Base-by-base conservation (phyloP, 176 grass and related monocot genomes). In the Triticum timopheevii region DNA sequence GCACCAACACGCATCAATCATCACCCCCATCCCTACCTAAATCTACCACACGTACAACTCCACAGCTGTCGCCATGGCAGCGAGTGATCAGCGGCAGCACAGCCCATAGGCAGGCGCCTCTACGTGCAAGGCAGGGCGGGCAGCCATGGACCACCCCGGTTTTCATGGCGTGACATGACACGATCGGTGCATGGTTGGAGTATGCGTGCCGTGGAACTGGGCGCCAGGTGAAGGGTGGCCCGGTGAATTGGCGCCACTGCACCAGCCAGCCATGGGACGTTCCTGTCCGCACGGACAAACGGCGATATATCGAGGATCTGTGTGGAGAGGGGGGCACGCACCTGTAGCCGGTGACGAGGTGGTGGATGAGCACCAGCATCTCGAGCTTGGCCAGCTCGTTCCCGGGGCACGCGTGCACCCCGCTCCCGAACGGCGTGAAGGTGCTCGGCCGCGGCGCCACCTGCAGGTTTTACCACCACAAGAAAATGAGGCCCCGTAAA, bases 351-450 rank as follows among this genome's bases (percentile, higher is more conserved):
- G 97, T 99, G 77, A 88, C 88, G 68, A 99, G 88, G 87, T 97
- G 92, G 69, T 96, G 94, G 90, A 99, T 94, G 76, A 99, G 81
- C 83, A 99, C 52, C 63, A 94, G 80, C 81, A 99, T 99, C 82
- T 99, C 97, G 42, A 99, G 85, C 80, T 99, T 99, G 70, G 94
- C 97, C 66, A 99, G 90, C 81, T 99, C 97, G 68, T 97, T 97
- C 8, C 94, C 97, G 0, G 97, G 97, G 84, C 97, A 99, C n/a
- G 92, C 91, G 85, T 99, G 97, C 67, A 74, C 91, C 79, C 97
- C 94, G 16, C 65, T 93, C 11, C 97, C 97, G 13, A 99, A 99
- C 56, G 97, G 94, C 62, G 91, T 61, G 89, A 99, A 99, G 66
- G 97, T 94, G 79, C 86, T 96, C 30, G 97, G 90, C 27, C 92